A percentile compares a stretch with the other conserved stretches of the same genome.
phyloP scores from a whole-genome alignment of 805 yeast species.

The Yamadazyma sp. region DNA sequence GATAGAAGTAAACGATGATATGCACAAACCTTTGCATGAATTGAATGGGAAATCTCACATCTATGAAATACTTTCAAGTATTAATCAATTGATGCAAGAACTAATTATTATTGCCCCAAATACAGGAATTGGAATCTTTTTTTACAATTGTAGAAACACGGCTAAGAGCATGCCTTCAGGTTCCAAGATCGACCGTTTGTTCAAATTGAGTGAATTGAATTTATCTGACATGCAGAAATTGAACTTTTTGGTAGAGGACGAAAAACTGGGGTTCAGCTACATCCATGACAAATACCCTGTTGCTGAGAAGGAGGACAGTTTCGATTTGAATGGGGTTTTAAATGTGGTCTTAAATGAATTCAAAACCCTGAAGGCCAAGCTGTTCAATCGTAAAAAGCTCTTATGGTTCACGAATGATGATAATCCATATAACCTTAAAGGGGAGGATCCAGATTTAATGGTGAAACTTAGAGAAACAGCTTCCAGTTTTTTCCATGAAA shows the following conservation, averaged over 20 bases:
- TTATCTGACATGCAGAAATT: constrained; percentile 56
- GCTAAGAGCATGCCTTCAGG: constrained; percentile 28
- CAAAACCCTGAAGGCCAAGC: constrained; percentile 32
- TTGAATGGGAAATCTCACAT: constrained; percentile 45
- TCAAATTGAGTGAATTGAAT: constrained; percentile 56
- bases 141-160: constrained; percentile 50
- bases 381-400: constrained; percentile 56
- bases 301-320: constrained; percentile 1
- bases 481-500: constrained; percentile 56
- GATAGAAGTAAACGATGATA: constrained; percentile 55
- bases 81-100: constrained; percentile 62
- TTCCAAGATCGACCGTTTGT: constrained; percentile 48
- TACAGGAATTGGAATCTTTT: constrained; percentile 74
- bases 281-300: constrained; percentile 15
- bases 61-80: constrained; percentile 52
- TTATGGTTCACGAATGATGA: constrained; percentile 78
- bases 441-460: constrained; percentile 33
- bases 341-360: constrained; percentile 57
- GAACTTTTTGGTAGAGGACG: constrained; percentile 51
- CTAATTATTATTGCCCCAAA: constrained; percentile 63
- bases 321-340: constrained; percentile 41
- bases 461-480: constrained; percentile 55
- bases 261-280: constrained; percentile 13
- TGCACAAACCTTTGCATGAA: constrained; percentile 36
- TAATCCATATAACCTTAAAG: constrained; percentile 49